phyloP scores from a whole-genome alignment of 768 basidiomycete species.

The Phylloporus arenicola region DNA sequence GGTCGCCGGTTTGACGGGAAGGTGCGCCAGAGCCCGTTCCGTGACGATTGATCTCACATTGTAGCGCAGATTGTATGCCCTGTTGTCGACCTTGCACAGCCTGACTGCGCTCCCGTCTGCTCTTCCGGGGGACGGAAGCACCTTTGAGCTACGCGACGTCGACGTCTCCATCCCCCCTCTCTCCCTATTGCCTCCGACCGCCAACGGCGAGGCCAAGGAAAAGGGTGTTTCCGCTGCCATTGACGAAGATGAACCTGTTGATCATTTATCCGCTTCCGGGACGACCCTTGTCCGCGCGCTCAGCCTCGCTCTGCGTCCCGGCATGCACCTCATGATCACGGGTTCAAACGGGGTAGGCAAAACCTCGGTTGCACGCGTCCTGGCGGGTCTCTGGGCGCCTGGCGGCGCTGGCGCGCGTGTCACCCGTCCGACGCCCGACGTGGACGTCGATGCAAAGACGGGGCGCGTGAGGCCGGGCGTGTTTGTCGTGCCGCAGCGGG shows the following conservation, averaged over 20 bases:
- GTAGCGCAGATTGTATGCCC: slow-evolving; percentile 65
- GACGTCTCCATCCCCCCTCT: slow-evolving; percentile 59
- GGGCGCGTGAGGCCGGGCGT: slow-evolving; percentile 42
- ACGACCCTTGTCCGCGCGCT: slow-evolving; percentile 63
- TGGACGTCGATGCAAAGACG: slow-evolving; percentile 23
- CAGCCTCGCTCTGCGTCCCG: slow-evolving; percentile 53
- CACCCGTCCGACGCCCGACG: slow-evolving; percentile 23
- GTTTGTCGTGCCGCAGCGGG: slow-evolving; percentile 88
- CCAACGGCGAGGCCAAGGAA: slow-evolving; percentile 4
- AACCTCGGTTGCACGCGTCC: slow-evolving; percentile 80
- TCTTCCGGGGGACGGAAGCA: slow-evolving; percentile 30
- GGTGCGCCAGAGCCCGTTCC: slow-evolving; percentile 9
- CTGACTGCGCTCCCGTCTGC: slow-evolving; percentile 48
- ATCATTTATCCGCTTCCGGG: slow-evolving; percentile 18
- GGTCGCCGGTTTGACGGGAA: slow-evolving; percentile 86
- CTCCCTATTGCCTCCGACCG: background rate
- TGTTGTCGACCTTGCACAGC: slow-evolving; percentile 80
- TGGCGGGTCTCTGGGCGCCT: slow-evolving; percentile 86
- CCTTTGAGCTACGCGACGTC: slow-evolving; percentile 62
- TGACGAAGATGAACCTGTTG: slow-evolving; percentile 14
- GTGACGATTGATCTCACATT: background rate
- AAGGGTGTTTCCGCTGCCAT: background rate
- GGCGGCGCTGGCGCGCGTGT: slow-evolving; percentile 33
- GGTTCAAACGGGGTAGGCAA: slow-evolving; percentile 93
- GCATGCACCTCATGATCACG: slow-evolving; percentile 90